Conservation (phyloP, 139 green algal genomes). For the Chlamydomonas eustigma region DNA sequence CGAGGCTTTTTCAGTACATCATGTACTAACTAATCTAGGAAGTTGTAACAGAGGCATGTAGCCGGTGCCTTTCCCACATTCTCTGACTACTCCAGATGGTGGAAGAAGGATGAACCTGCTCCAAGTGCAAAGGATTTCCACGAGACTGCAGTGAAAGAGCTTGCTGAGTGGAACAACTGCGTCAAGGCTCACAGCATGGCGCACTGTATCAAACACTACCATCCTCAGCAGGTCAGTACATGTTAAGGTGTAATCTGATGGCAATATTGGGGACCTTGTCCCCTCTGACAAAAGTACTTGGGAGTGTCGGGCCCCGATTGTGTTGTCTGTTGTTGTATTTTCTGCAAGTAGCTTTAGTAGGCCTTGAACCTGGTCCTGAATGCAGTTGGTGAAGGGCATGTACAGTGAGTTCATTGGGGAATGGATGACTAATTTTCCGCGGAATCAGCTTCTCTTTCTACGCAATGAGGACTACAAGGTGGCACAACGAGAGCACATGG, state of each 20-base stretch:
- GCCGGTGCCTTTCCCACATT: too few species aligned
- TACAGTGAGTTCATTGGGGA: slow-evolving; percentile 33
- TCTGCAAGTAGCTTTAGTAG: too few species aligned
- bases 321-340: too few species aligned
- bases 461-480: slow-evolving; percentile 53
- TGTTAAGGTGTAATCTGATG: too few species aligned
- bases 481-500: slow-evolving; percentile 36
- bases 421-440: slow-evolving; percentile 36
- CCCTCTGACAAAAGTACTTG: too few species aligned
- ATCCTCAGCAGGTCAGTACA: slow-evolving; percentile 50
- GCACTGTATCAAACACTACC: slow-evolving; percentile 35
- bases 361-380: too few species aligned
- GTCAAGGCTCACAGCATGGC: background rate
- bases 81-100: too few species aligned
- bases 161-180: slow-evolving; percentile 14
- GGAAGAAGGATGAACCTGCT: slow-evolving; percentile 30
- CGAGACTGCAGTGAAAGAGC: slow-evolving; percentile 25
- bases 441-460: slow-evolving; percentile 48
- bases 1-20: too few species aligned
- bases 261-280: too few species aligned
- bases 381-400: slow-evolving; percentile 44
- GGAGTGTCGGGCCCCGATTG: too few species aligned
- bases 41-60: too few species aligned
- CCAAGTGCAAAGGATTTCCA: slow-evolving; percentile 45
- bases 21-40: too few species aligned